phyloP scores from a whole-genome alignment of 331 rosid genomes.

The Acacia concinna region DNA sequence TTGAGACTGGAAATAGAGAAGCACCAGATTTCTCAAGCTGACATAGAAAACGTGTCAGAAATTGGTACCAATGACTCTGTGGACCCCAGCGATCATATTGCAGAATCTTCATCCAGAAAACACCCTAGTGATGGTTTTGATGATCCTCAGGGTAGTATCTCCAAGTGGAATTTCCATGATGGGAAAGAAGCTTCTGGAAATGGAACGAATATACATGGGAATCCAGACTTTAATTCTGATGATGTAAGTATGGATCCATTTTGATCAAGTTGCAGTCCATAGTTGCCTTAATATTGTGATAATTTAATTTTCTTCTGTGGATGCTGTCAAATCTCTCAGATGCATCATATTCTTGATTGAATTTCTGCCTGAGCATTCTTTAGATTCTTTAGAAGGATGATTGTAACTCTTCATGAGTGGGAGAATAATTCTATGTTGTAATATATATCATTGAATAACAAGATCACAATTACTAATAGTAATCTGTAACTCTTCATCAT shows the following conservation, averaged over 20 bases:
- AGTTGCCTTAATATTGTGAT: conserved; percentile 3
- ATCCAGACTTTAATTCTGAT: conserved; percentile 56
- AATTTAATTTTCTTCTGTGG: neutral
- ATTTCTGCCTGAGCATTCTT: conserved; percentile 24
- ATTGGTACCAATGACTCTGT: conserved; percentile 80
- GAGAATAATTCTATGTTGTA: conserved; percentile 15
- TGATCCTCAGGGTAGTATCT: conserved; percentile 75
- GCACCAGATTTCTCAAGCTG: conserved; percentile 80
- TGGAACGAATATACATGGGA: conserved; percentile 65
- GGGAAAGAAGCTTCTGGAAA: conserved; percentile 66
- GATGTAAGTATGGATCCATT: conserved; percentile 62
- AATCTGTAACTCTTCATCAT: conserved; percentile 12
- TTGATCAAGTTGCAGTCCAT: neutral
- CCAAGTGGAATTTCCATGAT: conserved; percentile 59
- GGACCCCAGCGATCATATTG: conserved; percentile 67
- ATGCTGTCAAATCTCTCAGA: neutral
- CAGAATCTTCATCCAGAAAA: conserved; percentile 65
- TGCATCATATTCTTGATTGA: conserved; percentile 7
- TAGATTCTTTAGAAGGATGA: conserved; percentile 5
- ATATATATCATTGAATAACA: neutral
- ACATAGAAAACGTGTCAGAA: conserved; percentile 86
- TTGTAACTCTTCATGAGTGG: neutral
- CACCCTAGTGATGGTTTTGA: conserved; percentile 70
- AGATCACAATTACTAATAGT: conserved; percentile 5
- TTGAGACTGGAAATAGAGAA: conserved; percentile 91